phyloP scores from a whole-genome alignment of 768 basidiomycete species.

The Lactarius pseudohatsudake region DNA sequence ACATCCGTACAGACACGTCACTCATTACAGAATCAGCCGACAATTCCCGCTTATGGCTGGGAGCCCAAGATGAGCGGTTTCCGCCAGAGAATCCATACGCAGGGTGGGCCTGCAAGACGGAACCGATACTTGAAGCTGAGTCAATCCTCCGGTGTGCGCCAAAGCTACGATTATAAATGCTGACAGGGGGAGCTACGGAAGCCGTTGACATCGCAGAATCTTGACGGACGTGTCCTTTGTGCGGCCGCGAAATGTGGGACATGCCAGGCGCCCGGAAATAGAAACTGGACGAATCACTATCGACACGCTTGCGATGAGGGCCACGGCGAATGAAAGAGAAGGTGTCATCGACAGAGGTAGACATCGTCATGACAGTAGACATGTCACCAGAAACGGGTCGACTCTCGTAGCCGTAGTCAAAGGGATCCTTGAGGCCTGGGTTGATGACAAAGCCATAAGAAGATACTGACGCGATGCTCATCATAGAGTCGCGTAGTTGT shows the following conservation, averaged over 20 bases:
- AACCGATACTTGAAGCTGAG: constrained; percentile 58
- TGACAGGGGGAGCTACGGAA: constrained; percentile 65
- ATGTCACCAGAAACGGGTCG: constrained; percentile 61
- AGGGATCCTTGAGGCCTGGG: constrained; percentile 64
- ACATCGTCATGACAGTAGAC: constrained; percentile 49
- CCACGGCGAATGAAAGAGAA: constrained; percentile 57
- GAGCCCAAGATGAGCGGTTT: constrained; percentile 59
- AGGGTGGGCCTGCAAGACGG: constrained; percentile 56
- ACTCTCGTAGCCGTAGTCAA: constrained; percentile 61
- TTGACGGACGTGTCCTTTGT: constrained; percentile 54
- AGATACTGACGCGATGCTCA: constrained; percentile 78
- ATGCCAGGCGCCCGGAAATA: constrained; percentile 55
- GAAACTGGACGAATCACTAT: constrained; percentile 77
- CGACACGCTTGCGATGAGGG: constrained; percentile 53
- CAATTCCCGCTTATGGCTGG: constrained; percentile 49
- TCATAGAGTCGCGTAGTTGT: constrained; percentile 54
- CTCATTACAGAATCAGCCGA: constrained; percentile 69
- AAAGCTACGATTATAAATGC: constrained; percentile 68
- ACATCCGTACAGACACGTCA: constrained; percentile 60
- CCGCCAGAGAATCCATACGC: constrained; percentile 50
- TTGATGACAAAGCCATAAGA: constrained; percentile 72
- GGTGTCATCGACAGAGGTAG: constrained; percentile 59
- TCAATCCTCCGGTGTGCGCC: constrained; percentile 52
- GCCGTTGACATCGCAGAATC: constrained; percentile 53
- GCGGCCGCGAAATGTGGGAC: constrained; percentile 34